Evolutionary conservation across 495 filamentous ascomycete genomes (phyloP).

Genomic region (Penicillium pulvis): DNA sequence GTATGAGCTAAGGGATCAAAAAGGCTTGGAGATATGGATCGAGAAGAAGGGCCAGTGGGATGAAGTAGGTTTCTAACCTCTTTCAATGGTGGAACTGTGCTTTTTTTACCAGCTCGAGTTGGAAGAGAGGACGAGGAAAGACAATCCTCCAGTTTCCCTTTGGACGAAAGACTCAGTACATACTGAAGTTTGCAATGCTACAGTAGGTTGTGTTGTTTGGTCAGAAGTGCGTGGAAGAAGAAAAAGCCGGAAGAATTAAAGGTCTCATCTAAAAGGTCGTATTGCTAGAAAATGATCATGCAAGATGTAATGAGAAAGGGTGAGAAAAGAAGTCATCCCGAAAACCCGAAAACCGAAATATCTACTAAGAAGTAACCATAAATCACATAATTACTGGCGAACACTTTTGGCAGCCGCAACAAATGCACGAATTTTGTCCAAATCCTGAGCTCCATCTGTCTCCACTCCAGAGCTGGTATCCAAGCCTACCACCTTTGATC

Average conservation of each 20-base stretch:
- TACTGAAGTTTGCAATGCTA: neutral
- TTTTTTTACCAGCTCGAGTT: neutral
- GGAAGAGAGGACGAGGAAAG: neutral
- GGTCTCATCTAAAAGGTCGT: neutral
- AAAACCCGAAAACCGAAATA: neutral
- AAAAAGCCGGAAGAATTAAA: neutral
- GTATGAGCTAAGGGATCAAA: neutral
- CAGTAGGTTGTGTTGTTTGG: neutral
- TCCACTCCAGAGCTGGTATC: slow-evolving; percentile 96
- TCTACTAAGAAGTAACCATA: neutral
- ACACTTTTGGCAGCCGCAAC: slow-evolving; percentile 67
- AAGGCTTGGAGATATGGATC: neutral
- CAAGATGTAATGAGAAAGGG: slow-evolving; percentile 11
- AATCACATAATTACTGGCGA: slow-evolving; percentile 23
- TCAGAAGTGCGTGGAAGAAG: neutral
- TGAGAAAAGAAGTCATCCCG: slow-evolving; percentile 18
- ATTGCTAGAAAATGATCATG: slow-evolving; percentile 10
- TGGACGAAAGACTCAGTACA: no score
- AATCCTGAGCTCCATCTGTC: slow-evolving; percentile 74
- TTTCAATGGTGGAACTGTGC: neutral
- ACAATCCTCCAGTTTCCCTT: no score
- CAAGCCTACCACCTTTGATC: slow-evolving; percentile 70
- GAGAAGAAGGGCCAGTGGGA: neutral
- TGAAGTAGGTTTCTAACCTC: neutral
- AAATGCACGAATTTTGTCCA: slow-evolving; percentile 82